phyloP scores from a whole-genome alignment of 805 yeast species.

The Middelhovenomyces tepae region DNA sequence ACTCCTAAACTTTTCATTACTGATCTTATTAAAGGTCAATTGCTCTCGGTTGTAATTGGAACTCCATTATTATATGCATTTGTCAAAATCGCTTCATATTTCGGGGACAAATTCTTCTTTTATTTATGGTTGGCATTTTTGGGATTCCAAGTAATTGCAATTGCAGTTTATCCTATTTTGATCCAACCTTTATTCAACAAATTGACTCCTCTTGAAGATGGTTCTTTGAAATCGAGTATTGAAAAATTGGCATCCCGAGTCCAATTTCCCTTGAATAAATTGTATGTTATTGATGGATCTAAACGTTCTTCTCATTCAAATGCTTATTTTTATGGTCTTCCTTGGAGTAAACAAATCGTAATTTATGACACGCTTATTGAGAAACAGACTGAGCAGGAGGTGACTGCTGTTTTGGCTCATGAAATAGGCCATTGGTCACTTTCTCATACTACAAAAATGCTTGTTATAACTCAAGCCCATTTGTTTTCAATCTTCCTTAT shows the following conservation, averaged over 20 bases:
- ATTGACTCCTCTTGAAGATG: slow-evolving; percentile 80
- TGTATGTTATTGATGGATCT: slow-evolving; percentile 93
- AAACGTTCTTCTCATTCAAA: slow-evolving; percentile 93
- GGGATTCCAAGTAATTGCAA: slow-evolving; percentile 59
- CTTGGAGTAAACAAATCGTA: slow-evolving; percentile 95
- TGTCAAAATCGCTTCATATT: slow-evolving; percentile 70
- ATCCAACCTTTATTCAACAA: slow-evolving; percentile 92
- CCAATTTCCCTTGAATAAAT: slow-evolving; percentile 76
- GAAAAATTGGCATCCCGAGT: slow-evolving; percentile 68
- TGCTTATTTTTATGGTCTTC: slow-evolving; percentile 93
- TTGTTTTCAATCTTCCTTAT: slow-evolving; percentile 56
- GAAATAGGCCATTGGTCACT: slow-evolving; percentile 98
- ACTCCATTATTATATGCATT: slow-evolving; percentile 67
- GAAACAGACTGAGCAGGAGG: slow-evolving; percentile 66
- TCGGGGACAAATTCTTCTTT: slow-evolving; percentile 72
- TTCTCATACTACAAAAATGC: slow-evolving; percentile 74
- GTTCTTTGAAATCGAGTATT: slow-evolving; percentile 75
- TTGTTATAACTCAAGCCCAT: slow-evolving; percentile 57
- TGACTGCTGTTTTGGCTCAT: slow-evolving; percentile 94
- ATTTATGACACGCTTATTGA: slow-evolving; percentile 84
- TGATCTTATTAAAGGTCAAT: slow-evolving; percentile 57
- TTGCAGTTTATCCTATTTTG: slow-evolving; percentile 72
- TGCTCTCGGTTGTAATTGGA: slow-evolving; percentile 50
- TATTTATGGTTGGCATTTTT: slow-evolving; percentile 70
- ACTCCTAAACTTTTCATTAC: slow-evolving; percentile 63